These are phyloP conservation scores for Pyrenophora teres DNA, from an alignment of 2,329 filamentous ascomycete genomes.

Conservation along the genomic window DNA sequence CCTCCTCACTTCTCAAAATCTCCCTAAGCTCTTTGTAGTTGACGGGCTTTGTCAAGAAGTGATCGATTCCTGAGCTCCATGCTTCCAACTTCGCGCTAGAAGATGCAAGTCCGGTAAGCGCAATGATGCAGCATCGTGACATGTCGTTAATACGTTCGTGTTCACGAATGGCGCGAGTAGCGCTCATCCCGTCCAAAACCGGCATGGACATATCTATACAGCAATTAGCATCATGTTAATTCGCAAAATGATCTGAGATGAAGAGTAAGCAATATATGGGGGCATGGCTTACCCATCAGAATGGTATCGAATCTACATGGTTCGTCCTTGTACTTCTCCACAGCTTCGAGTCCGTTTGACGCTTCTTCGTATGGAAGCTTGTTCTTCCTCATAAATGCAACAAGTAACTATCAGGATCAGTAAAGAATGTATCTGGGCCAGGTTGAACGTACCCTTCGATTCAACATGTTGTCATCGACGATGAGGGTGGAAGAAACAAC, in stretches of 20 bases:
- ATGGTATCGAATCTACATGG: conserved; percentile 29
- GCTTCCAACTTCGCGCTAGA: conserved; percentile 34
- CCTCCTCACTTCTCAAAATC: conserved; percentile 20
- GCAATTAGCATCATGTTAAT: not conserved
- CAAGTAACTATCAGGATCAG: conserved; percentile 34
- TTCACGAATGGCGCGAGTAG: conserved; percentile 41
- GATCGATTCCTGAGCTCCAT: conserved; percentile 35
- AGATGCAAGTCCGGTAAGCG: conserved; percentile 39
- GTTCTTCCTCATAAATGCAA: conserved; percentile 38
- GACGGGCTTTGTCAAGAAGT: conserved; percentile 43
- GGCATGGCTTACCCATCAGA: conserved; percentile 36
- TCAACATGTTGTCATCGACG: conserved; percentile 48
- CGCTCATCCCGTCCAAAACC: conserved; percentile 45
- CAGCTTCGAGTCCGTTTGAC: conserved; percentile 41
- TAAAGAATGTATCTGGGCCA: not conserved
- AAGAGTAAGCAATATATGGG: not conserved
- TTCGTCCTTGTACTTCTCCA: conserved; percentile 29
- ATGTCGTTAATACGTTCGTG: conserved; percentile 29
- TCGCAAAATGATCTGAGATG: not conserved
- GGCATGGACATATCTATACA: conserved; percentile 44
- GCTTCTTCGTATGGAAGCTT: conserved; percentile 31
- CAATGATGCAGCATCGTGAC: conserved; percentile 24
- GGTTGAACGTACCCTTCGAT: conserved; percentile 36
- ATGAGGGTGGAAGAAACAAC: conserved; percentile 34
- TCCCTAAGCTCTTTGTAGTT: conserved; percentile 32